Percentiles rank a stretch among this genome's conserved stretches.
phyloP scores from a whole-genome alignment of 2,329 filamentous ascomycete species.

The Penicillium aurantiogriseum region DNA sequence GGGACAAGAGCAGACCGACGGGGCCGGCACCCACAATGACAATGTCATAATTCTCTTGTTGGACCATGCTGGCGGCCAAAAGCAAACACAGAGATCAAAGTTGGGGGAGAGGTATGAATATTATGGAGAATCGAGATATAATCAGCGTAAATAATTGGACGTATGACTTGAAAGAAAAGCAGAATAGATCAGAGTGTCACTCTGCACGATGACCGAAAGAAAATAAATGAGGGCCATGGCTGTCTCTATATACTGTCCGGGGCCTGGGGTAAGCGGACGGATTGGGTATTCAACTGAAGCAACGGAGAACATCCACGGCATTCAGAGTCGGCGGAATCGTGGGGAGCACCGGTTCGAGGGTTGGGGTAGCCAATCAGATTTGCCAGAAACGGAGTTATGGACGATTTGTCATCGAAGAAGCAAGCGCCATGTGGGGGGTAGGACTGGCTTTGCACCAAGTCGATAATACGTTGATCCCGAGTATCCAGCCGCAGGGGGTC shows the following conservation, averaged over 20 bases:
- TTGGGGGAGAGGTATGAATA: not conserved
- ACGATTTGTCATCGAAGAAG: constrained; percentile 4
- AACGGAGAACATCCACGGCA: constrained; percentile 37
- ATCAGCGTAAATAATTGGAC: not conserved
- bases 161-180: not conserved
- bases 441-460: not conserved
- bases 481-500: constrained; percentile 12
- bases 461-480: constrained; percentile 27
- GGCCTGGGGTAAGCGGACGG: constrained; percentile 21
- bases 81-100: not conserved
- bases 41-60: constrained; percentile 59
- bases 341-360: constrained; percentile 16
- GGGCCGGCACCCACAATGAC: constrained; percentile 89
- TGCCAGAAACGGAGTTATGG: not conserved
- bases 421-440: constrained; percentile 14
- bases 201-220: constrained; percentile 10
- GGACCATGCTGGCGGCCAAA: constrained; percentile 26
- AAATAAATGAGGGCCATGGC: constrained; percentile 18
- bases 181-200: constrained; percentile 2
- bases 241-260: constrained; percentile 28
- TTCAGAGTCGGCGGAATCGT: constrained; percentile 35
- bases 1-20: constrained; percentile 82
- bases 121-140: not conserved
- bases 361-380: constrained; percentile 9
- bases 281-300: constrained; percentile 7